Evolutionary conservation across 805 yeast species (phyloP).

Genomic region (Tetrapisispora iriomotensis): DNA sequence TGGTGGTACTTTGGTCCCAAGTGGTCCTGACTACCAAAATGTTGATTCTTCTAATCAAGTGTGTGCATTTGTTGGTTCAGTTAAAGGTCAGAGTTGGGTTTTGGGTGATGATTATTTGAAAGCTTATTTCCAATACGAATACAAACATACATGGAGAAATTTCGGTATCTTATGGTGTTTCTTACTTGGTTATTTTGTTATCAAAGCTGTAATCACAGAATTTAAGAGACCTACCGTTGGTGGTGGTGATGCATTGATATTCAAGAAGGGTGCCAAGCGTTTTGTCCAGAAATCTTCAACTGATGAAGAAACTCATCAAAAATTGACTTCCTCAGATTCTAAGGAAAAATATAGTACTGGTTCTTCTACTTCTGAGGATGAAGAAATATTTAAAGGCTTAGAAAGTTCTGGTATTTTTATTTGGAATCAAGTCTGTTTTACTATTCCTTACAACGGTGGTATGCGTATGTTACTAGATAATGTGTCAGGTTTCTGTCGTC

Average conservation of each 20-base stretch:
- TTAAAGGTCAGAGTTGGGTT: slow-evolving; percentile 43
- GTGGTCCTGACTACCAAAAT: slow-evolving; percentile 42
- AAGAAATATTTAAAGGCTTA: slow-evolving; percentile 18
- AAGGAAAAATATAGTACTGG: slow-evolving; percentile 11
- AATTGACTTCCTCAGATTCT: slow-evolving; percentile 8
- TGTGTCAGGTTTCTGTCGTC: slow-evolving; percentile 37
- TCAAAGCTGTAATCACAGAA: slow-evolving; percentile 18
- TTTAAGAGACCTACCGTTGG: slow-evolving; percentile 20
- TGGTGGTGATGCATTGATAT: slow-evolving; percentile 35
- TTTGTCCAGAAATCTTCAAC: background rate
- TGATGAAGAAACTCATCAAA: slow-evolving; percentile 16
- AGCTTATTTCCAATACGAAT: slow-evolving; percentile 40
- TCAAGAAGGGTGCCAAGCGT: slow-evolving; percentile 40
- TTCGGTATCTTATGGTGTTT: slow-evolving; percentile 55
- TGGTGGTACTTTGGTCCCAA: slow-evolving; percentile 38
- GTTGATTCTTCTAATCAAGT: slow-evolving; percentile 31
- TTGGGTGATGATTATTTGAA: slow-evolving; percentile 50
- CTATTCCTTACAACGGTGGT: slow-evolving; percentile 30
- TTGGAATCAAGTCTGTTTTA: slow-evolving; percentile 29
- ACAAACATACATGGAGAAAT: slow-evolving; percentile 69
- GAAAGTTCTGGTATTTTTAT: slow-evolving; percentile 25
- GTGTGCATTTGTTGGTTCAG: slow-evolving; percentile 55
- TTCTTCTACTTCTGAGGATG: slow-evolving; percentile 1
- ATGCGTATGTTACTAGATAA: slow-evolving; percentile 43
- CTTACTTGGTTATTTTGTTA: slow-evolving; percentile 13